phyloP scores from a whole-genome alignment of 495 filamentous ascomycete genomes.

The Schizothecium vesticola region DNA sequence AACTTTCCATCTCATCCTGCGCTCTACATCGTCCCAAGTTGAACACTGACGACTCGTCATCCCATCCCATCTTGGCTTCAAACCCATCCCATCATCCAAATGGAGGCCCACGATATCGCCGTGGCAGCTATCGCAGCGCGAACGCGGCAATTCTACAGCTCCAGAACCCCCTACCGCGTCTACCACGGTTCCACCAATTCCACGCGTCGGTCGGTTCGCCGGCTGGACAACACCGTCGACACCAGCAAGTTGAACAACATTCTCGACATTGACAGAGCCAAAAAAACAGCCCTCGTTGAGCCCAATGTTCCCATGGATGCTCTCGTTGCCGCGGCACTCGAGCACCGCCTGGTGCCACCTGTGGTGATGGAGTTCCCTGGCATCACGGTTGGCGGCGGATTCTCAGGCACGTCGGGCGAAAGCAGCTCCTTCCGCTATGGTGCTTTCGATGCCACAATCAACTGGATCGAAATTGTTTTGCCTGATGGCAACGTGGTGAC shows the following conservation, averaged over 20 bases:
- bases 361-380: constrained; percentile 62
- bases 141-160: neutral
- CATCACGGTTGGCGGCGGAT: constrained; percentile 62
- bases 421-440: constrained; percentile 56
- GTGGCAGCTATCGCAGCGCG: neutral
- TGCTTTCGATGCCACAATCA: constrained; percentile 53
- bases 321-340: constrained; percentile 48
- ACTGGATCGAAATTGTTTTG: constrained; percentile 54
- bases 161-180: constrained; percentile 54
- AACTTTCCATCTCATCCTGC: too few species aligned
- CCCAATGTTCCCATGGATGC: constrained; percentile 61
- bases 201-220: constrained; percentile 48
- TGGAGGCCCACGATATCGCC: constrained; percentile 1
- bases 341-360: constrained; percentile 48
- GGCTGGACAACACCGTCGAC: constrained; percentile 48
- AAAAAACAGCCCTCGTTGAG: constrained; percentile 50
- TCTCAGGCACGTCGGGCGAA: constrained; percentile 56
- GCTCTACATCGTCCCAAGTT: too few species aligned
- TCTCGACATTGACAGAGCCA: constrained; percentile 43
- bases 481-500: constrained; percentile 46
- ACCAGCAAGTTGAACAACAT: constrained; percentile 49
- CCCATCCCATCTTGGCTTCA: too few species aligned
- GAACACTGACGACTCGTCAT: too few species aligned
- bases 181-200: constrained; percentile 72
- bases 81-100: neutral